Base-by-base conservation (phyloP, 768 basidiomycete genomes). In the Agrocybe praecox region DNA sequence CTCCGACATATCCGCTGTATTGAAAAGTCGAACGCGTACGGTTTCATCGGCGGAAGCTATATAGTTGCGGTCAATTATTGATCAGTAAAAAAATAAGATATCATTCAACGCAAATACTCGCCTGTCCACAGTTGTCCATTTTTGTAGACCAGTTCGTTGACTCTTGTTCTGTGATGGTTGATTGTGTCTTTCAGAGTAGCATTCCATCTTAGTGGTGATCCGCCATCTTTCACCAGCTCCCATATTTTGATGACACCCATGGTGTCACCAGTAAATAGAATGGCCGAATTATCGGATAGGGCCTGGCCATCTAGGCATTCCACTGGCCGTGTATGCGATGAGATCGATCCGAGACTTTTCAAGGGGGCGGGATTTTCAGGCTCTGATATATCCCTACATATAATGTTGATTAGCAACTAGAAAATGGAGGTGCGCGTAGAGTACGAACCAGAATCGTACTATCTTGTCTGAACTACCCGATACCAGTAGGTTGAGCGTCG, bases 391-490 rank as follows among this genome's bases (percentile, higher is more conserved):
- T 90, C 87, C 91, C 90, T 92, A 23, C 53, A 26, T 15, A 18
- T 21, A 21, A 2, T n/a, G n/a, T n/a, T n/a, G n/a, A n/a, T n/a
- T n/a, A n/a, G n/a, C n/a, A n/a, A n/a, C n/a, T n/a, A n/a, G n/a
- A n/a, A n/a, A n/a, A n/a, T n/a, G n/a, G n/a, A n/a, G n/a, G n/a
- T n/a, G n/a, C n/a, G n/a, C n/a, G n/a, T n/a, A 24, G 18, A 18
- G 52, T n/a, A 71, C 82, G 56, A 69, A 94, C 96, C 96, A 98
- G 64, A 97, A 79, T 57, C 92, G 83, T 23, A 96, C 76, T 22
- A 85, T 82, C 66, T 95, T 94, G 72, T 99, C 96, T 2, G 96
- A 96, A 43, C 94, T 86, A 23, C 90, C 90, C 1, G 96, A 96
- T 15, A 95, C 77, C 32, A 98, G 76, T 6, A 98, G 72, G 10